Conservation (phyloP, 2,329 filamentous ascomycete species). For the Ilyonectria sp. region DNA sequence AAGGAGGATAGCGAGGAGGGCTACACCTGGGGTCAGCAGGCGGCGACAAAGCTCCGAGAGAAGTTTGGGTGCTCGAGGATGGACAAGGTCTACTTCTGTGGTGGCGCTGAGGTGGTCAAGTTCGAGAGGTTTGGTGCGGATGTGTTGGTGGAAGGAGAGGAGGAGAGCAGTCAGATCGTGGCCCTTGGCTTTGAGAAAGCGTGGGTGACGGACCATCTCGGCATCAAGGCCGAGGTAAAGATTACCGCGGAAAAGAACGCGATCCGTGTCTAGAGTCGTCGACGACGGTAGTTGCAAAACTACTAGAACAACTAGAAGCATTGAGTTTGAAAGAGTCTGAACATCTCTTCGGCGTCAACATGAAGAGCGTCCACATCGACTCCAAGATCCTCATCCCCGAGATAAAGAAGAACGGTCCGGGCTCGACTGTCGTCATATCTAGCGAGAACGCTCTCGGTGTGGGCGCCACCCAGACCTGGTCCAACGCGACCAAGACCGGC, state of each 20-base stretch:
- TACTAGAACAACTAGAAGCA: neutral
- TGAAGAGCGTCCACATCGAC: too few species aligned
- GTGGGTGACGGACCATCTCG: slow-evolving; percentile 68
- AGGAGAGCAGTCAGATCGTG: slow-evolving; percentile 49
- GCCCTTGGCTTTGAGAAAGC: slow-evolving; percentile 54
- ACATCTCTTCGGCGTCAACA: too few species aligned
- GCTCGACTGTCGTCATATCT: too few species aligned
- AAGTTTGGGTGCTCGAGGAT: slow-evolving; percentile 66
- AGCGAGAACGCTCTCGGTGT: too few species aligned
- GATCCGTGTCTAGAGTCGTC: slow-evolving; percentile 22
- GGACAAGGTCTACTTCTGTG: slow-evolving; percentile 67
- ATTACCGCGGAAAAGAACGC: slow-evolving; percentile 15
- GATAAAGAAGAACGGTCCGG: too few species aligned
- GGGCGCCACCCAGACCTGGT: too few species aligned
- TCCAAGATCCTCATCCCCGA: too few species aligned
- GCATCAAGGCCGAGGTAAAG: slow-evolving; percentile 33
- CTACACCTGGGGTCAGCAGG: slow-evolving; percentile 73
- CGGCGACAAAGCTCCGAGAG: slow-evolving; percentile 55
- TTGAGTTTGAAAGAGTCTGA: neutral
- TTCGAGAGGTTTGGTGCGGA: slow-evolving; percentile 65
- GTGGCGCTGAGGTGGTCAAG: slow-evolving; percentile 46
- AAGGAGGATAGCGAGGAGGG: slow-evolving; percentile 65
- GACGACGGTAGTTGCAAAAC: neutral
- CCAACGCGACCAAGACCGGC: too few species aligned
- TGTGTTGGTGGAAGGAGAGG: slow-evolving; percentile 52